phyloP scores from a whole-genome alignment of 305 asterid species.

The Galium porrigens region DNA sequence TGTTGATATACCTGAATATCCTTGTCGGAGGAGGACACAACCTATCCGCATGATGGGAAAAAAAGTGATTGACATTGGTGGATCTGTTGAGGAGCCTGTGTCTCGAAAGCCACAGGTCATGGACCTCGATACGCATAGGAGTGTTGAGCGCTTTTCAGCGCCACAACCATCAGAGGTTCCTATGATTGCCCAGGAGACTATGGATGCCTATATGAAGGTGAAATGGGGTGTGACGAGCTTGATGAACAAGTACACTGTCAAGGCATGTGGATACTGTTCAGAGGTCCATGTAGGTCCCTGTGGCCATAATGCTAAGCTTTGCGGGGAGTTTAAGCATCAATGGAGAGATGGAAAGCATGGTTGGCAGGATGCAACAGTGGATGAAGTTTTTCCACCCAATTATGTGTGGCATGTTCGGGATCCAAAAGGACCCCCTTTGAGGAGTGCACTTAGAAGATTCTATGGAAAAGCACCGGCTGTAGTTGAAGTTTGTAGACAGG shows the following conservation, averaged over 20 bases:
- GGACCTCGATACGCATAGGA: constrained; percentile 57
- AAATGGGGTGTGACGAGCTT: constrained; percentile 52
- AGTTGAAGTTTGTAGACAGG: constrained; percentile 69
- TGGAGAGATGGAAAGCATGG: constrained; percentile 97
- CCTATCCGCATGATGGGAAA: constrained; percentile 75
- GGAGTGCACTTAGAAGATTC: constrained; percentile 45
- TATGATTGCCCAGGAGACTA: constrained; percentile 48
- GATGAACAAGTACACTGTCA: constrained; percentile 68
- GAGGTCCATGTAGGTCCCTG: constrained; percentile 93
- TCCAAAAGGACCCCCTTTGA: constrained; percentile 50
- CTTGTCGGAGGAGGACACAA: constrained; percentile 61
- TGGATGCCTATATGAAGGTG: constrained; percentile 50
- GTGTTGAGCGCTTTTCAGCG: constrained; percentile 47
- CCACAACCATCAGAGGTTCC: constrained; percentile 33
- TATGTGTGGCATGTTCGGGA: constrained; percentile 71
- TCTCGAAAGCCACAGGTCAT: constrained; percentile 20
- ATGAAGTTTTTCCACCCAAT: constrained; percentile 75
- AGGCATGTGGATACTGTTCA: constrained; percentile 91
- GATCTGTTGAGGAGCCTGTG: constrained; percentile 46
- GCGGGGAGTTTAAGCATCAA: constrained; percentile 83
- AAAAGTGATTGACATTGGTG: constrained; percentile 58
- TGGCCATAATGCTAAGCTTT: constrained; percentile 84
- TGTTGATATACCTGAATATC: constrained; percentile 61
- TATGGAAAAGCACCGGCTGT: constrained; percentile 84
- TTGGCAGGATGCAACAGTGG: constrained; percentile 88